These are phyloP conservation scores for Tylopilus vinaceipallidus DNA, from an alignment of 768 basidiomycete genomes.

Conservation along the genomic window DNA sequence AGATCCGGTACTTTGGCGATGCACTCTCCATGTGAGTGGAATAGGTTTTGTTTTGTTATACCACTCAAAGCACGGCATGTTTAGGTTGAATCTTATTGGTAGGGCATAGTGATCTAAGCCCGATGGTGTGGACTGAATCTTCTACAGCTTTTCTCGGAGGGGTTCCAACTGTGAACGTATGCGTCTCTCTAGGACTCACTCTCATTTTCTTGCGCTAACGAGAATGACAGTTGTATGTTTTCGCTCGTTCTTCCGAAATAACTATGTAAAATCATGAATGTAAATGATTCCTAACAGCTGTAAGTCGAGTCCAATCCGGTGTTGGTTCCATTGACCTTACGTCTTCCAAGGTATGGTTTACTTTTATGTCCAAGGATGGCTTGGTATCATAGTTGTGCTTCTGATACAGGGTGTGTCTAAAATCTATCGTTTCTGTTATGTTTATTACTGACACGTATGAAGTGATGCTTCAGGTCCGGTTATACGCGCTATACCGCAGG, in stretches of 20 bases:
- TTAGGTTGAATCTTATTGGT: constrained; percentile 18
- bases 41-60: not conserved
- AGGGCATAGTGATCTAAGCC: not conserved
- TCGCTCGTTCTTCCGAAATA: no score
- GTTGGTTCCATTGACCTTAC: not conserved
- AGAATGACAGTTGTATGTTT: constrained; percentile 17
- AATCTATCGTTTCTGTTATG: not conserved
- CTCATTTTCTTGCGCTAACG: not conserved
- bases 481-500: constrained; percentile 11
- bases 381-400: not conserved
- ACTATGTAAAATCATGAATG: not conserved
- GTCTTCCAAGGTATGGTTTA: constrained; percentile 2
- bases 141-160: constrained; percentile 14
- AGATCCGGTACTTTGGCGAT: constrained; percentile 29
- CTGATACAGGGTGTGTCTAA: constrained; percentile 10
- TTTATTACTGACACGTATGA: not conserved
- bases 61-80: not conserved
- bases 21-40: constrained; percentile 15
- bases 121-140: not conserved
- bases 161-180: constrained; percentile 6
- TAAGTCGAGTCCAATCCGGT: not conserved
- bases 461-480: constrained; percentile 17
- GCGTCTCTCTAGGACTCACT: not conserved
- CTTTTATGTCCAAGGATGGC: constrained; percentile 11
- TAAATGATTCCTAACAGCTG: constrained; percentile 1